Conservation (phyloP, 1,139 yeast species). For the Torulaspora pretoriensis region DNA sequence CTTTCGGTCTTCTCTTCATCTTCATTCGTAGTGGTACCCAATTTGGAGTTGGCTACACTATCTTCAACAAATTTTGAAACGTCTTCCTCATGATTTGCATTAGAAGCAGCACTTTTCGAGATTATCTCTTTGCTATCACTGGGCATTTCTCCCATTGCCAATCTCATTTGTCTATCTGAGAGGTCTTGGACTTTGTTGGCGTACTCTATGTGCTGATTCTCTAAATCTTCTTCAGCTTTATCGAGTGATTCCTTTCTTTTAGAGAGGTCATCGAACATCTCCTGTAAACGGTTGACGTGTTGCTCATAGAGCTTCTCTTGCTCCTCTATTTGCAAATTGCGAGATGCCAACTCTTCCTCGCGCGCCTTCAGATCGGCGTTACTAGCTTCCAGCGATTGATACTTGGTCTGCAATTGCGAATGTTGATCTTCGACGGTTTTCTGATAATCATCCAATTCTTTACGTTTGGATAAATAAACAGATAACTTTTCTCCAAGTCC, state of each 20-base stretch:
- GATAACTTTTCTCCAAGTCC: constrained; percentile 36
- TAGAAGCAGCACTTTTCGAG: constrained; percentile 22
- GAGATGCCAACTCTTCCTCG: constrained; percentile 36
- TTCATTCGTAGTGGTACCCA: constrained; percentile 19
- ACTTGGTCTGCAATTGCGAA: constrained; percentile 39
- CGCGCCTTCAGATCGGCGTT: constrained; percentile 31
- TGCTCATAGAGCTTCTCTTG: constrained; percentile 39
- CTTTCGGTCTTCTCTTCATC: constrained; percentile 31
- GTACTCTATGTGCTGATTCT: constrained; percentile 39
- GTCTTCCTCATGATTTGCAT: constrained; percentile 17
- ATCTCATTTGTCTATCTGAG: constrained; percentile 37
- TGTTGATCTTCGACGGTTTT: constrained; percentile 38
- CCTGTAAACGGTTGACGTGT: constrained; percentile 38
- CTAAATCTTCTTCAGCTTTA: constrained; percentile 38
- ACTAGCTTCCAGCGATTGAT: constrained; percentile 29
- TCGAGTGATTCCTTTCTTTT: constrained; percentile 37
- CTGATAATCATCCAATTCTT: constrained; percentile 41
- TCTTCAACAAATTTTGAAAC: constrained; percentile 27
- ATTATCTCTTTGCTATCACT: constrained; percentile 37
- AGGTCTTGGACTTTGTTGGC: constrained; percentile 39
- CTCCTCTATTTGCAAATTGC: constrained; percentile 33
- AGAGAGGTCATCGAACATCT: constrained; percentile 36
- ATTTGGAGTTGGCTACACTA: constrained; percentile 24
- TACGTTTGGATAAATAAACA: constrained; percentile 31
- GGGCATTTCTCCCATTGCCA: constrained; percentile 34